Evolutionary conservation across 495 filamentous ascomycete genomes (phyloP).

Genomic region (Penicillium malachiteum): DNA sequence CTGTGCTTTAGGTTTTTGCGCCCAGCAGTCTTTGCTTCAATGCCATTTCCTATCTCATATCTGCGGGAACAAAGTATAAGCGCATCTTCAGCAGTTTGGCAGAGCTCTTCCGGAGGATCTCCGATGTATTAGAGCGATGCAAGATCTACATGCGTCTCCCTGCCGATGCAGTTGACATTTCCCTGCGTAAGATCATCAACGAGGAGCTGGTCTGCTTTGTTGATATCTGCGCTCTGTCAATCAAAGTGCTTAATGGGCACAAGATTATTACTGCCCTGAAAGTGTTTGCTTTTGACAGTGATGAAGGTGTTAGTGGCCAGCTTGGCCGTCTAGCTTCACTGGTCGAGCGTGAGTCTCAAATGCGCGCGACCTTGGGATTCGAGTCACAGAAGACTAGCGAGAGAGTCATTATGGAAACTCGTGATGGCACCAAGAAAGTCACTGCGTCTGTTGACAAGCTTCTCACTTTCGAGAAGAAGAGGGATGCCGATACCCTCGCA

Average conservation of each 20-base stretch:
- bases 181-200: constrained; percentile 27
- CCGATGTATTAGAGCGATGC: constrained; percentile 27
- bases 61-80: constrained; percentile 27
- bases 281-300: constrained; percentile 24
- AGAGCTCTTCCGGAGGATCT: constrained; percentile 23
- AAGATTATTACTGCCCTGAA: constrained; percentile 28
- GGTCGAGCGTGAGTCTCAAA: constrained; percentile 23
- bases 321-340: constrained; percentile 15
- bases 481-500: constrained; percentile 10
- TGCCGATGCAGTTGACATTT: constrained; percentile 19
- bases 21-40: constrained; percentile 27
- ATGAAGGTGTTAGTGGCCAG: constrained; percentile 25
- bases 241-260: constrained; percentile 24
- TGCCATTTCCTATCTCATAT: constrained; percentile 25
- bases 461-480: constrained; percentile 13
- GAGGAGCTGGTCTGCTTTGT: constrained; percentile 29
- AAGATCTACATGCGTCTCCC: constrained; percentile 28
- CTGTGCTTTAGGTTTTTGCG: constrained; percentile 16
- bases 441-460: constrained; percentile 14
- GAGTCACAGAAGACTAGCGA: constrained; percentile 20
- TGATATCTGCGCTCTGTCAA: constrained; percentile 25
- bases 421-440: constrained; percentile 17
- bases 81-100: constrained; percentile 28
- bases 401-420: constrained; percentile 10
- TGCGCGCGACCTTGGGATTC: constrained; percentile 22